Base-by-base conservation (phyloP, 352 stramenopile species). In the Phytophthora capsici region DNA sequence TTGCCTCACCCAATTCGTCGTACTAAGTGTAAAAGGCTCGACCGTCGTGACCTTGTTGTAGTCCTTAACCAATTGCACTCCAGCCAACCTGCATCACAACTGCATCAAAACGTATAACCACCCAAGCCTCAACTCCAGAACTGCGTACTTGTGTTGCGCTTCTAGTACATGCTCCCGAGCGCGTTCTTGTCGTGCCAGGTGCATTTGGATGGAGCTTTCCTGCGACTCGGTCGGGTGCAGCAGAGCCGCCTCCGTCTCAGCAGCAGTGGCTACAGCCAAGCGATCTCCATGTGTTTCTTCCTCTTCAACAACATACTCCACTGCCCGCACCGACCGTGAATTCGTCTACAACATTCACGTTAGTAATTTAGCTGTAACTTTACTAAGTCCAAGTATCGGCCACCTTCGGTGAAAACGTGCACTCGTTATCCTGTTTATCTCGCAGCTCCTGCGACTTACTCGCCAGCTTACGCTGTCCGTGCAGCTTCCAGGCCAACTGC, bases 331-430 rank as follows among this genome's bases (percentile, higher is more conserved):
- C 17, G 61, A 52, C 32, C 50, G 57, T 3, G 50, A 45, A 7
- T 59, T 66, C 7, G 52, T 73, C 63, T 76, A 10, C 10, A 38
- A 26, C 6, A 32, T 20, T 26, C 28, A n/a, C n/a, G n/a, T n/a
- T n/a, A n/a, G n/a, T n/a, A 51, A 17, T 37, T 5, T 7, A 16
- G 45, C 19, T 16, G 1, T 8, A 34, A 23, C 12, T 48, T 30
- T 16, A 23, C 20, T 20, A 28, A 28, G 7, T 0, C 25, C 3
- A 23, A 20, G 25, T 6, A 16, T 4, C 38, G 6, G 10, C n/a
- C 22, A 91, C 78, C 63, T 88, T 86, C 1, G 83, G 83, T 0
- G 73, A 52, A 37, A 92, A 92, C 10, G 83, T 86, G 73, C 81
- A 92, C 37, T 86, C 64, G 14, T 77, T 57, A 17, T 78, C 68